phyloP scores from a whole-genome alignment of 2,329 filamentous ascomycete species.

The Waltergamsia citrina region DNA sequence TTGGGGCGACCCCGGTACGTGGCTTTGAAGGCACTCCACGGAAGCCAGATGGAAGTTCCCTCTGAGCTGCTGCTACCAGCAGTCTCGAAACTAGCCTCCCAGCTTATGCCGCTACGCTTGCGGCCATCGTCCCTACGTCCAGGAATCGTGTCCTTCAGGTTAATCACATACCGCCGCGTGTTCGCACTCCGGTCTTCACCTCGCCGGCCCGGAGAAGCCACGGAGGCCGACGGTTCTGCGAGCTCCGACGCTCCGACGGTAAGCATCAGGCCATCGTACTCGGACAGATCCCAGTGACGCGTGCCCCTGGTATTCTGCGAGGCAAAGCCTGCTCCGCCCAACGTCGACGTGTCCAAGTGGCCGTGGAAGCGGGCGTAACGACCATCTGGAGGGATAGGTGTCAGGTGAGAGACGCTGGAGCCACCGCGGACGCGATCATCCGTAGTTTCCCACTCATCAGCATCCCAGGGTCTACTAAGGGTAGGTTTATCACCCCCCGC shows the following conservation, averaged over 20 bases:
- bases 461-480: conserved; percentile 52
- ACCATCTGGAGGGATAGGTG: conserved; percentile 12
- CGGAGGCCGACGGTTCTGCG: conserved; percentile 56
- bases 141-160: conserved; percentile 61
- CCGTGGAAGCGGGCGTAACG: conserved; percentile 52
- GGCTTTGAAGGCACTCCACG: conserved; percentile 56
- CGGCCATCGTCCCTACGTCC: conserved; percentile 50
- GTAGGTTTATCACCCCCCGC: no score
- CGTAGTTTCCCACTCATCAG: conserved; percentile 54
- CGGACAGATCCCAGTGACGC: conserved; percentile 23
- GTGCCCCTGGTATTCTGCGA: conserved; percentile 61
- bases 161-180: conserved; percentile 55
- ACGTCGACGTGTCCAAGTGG: conserved; percentile 59
- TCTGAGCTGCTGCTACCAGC: conserved; percentile 5
- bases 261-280: no score
- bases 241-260: background rate
- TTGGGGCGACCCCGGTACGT: conserved; percentile 65
- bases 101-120: conserved; percentile 64
- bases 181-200: conserved; percentile 12
- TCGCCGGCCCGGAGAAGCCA: conserved; percentile 44
- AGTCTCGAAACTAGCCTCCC: conserved; percentile 59
- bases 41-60: conserved; percentile 35
- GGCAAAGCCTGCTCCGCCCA: conserved; percentile 76
- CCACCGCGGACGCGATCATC: conserved; percentile 75
- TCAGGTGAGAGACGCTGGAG: conserved; percentile 46